These are phyloP conservation scores for Oryza rufipogon DNA, from an alignment of 176 grass and related monocot species.

Conservation along the genomic window DNA sequence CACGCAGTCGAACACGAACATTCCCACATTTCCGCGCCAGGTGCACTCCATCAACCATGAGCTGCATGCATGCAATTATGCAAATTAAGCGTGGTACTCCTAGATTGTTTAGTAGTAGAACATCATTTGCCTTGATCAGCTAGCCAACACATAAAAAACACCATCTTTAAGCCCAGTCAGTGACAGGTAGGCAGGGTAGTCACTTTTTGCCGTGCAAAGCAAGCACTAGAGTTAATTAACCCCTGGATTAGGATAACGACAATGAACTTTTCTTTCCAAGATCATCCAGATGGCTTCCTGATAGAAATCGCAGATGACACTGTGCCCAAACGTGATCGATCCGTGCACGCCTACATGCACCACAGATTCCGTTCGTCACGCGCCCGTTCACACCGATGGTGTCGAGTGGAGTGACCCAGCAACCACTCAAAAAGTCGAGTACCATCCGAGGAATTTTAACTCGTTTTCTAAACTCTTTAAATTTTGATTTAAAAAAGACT, in stretches of 20 bases:
- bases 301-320: too few relatives aligned
- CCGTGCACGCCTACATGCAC: constrained; percentile 16
- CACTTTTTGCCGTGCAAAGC: not conserved
- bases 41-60: not conserved
- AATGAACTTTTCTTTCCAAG: not conserved
- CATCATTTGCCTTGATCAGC: not conserved
- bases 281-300: not conserved
- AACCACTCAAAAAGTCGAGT: not conserved
- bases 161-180: not conserved
- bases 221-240: not conserved
- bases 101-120: not conserved
- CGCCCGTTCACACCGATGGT: constrained; percentile 37
- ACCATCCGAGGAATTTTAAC: not conserved
- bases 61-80: not conserved
- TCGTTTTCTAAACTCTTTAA: too few relatives aligned
- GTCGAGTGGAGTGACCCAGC: not conserved
- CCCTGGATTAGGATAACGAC: not conserved
- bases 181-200: not conserved
- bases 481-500: too few relatives aligned
- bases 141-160: not conserved
- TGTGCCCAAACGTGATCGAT: not conserved
- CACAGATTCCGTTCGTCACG: constrained; percentile 44
- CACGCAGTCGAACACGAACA: constrained; percentile 1
- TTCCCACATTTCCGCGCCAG: not conserved
- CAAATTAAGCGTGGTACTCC: too few relatives aligned